Evolutionary conservation across 148 eudicot genomes (phyloP), one percentile per base, ranked within the genome.

Genomic region (Rhododendron kiyosumense): DNA sequence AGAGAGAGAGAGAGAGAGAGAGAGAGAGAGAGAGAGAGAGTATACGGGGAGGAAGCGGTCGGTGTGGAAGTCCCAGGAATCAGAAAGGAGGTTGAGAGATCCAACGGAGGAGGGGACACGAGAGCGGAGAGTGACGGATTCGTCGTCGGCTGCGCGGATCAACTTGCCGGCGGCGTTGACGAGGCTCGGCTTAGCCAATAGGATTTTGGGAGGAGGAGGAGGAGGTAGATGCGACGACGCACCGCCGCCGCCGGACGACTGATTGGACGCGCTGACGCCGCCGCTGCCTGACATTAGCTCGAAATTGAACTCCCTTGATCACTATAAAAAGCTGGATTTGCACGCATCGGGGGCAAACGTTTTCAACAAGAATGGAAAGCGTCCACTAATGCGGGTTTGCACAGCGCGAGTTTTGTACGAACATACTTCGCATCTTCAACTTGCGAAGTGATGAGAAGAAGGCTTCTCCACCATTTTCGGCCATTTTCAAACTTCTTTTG

Each of bases 81-180:
- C 98, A 9, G 98, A 94, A 63, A 95, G 94, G 65, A 95, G 94
- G 84, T 93, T 95, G 84, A 95, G 97, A 38, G 95, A 95, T 3
- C 94, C 96, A 41, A 95, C 87, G 14, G 96, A 90, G 18, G 96
- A 90, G 0, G 96, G 95, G 79, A 93, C 91, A 52, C 98, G 95
- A 76, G 98, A 94, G 43, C 98, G 95, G 14, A 92, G 74, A 24
- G 94, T 86, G n/a, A 90, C 85, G 15, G 91, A 61, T 46, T 94
- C 98, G 18, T 71, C 90, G 22, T 86, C 88, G 79, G 76, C 88
- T 26, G 90, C 86, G 78, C 92, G 94, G 49, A 87, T 89, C 83
- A 92, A 90, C 86, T 93, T 94, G 1, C 92, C 92, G 87, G 91
- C 80, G 88, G 91, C 82, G 61, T 87, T 77, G 78, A 92, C 91